Evolutionary conservation across 768 basidiomycete genomes (phyloP), one percentile per base, ranked within the genome.

Genomic region (Inosperma sp.): DNA sequence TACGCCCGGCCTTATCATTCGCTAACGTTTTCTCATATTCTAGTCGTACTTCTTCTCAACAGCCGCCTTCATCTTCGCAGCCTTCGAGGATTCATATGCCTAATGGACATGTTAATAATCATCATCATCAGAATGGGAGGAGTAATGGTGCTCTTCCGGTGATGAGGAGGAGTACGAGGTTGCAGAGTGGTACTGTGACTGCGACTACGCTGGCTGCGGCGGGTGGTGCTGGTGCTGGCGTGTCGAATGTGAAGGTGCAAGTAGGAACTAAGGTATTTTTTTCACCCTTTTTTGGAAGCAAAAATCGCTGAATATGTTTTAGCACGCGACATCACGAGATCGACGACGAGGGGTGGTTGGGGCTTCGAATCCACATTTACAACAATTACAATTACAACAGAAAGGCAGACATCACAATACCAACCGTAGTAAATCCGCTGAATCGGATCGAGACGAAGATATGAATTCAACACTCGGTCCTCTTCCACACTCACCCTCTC

Each of bases 21-120:
- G 77, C 82, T 86, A 86, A 86, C 75, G 76, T 85, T 77, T 85
- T 86, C 86, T 88, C 85, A 86, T 86, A 83, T 73, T 80, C 81
- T 71, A 78, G 79, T 82, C 83, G 82, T 80, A 78, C 78, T 80
- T 80, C 80, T 71, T 84, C 87, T 84, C n/a, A n/a, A n/a, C 76
- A 80, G 65, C 73, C 79, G 67, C 76, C 79, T 69, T 76, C 82
- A 65, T 45, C 50, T 21, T 77, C 83, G 69, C 81, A 79, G 74
- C 73, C 74, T 60, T 42, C 39, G 23, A 70, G 73, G 52, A 25
- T 22, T 8, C 29, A 30, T 21, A 64, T 69, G 59, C 72, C 74
- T 49, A 65, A 69, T 56, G 75, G 73, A 53, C 85, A 82, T 68
- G 75, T 63, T 59, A 81, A 75, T 58, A 65, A 30, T 46, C n/a